These are phyloP conservation scores for Dactylellina haptotyla DNA, from an alignment of 2,329 filamentous ascomycete species.

Conservation along the genomic window DNA sequence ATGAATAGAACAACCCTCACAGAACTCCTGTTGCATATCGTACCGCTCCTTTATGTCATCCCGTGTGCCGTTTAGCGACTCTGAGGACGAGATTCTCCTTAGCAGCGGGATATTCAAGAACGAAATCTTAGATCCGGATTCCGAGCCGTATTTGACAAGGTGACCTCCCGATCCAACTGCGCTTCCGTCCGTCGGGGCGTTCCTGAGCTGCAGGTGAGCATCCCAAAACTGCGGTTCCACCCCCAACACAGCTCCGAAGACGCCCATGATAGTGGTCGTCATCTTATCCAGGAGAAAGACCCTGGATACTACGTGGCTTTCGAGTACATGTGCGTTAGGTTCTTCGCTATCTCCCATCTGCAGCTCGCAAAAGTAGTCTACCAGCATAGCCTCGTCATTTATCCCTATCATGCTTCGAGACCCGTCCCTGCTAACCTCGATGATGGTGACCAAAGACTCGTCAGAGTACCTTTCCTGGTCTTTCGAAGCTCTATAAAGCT, in stretches of 20 bases:
- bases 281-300: slow-evolving; percentile 42
- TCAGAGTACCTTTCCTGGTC: slow-evolving; percentile 20
- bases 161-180: slow-evolving; percentile 43
- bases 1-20: slow-evolving; percentile 46
- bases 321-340: background rate
- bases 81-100: slow-evolving; percentile 22
- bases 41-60: background rate
- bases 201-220: slow-evolving; percentile 33
- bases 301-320: background rate
- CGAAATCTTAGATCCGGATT: slow-evolving; percentile 32
- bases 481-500: background rate
- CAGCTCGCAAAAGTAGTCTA: slow-evolving; percentile 44
- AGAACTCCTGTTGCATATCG: background rate
- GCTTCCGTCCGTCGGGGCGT: background rate
- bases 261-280: slow-evolving; percentile 31
- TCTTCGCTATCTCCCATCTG: too few species aligned
- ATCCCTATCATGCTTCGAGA: slow-evolving; percentile 35
- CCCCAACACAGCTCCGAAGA: slow-evolving; percentile 36
- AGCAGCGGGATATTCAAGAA: slow-evolving; percentile 51
- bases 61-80: background rate
- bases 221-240: slow-evolving; percentile 51
- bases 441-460: slow-evolving; percentile 28
- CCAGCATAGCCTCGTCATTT: slow-evolving; percentile 34
- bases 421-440: slow-evolving; percentile 32
- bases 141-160: slow-evolving; percentile 32